phyloP scores from a whole-genome alignment of 805 yeast species.

The Saccharomycopsis sp. region DNA sequence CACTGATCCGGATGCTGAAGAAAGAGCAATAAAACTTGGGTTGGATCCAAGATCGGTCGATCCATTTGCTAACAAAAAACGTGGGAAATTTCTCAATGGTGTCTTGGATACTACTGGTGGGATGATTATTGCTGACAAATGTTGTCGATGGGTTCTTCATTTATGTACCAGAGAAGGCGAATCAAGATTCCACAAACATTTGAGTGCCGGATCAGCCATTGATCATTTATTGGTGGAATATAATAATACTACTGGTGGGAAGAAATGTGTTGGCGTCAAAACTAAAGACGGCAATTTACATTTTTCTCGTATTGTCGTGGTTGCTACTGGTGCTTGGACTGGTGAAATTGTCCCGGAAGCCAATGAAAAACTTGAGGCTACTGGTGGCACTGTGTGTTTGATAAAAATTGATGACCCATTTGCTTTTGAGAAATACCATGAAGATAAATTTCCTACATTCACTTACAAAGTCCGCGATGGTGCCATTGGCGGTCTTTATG shows the following conservation, averaged over 20 bases:
- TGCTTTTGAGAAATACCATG: conserved; percentile 23
- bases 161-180: conserved; percentile 24
- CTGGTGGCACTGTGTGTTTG: conserved; percentile 29
- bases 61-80: conserved; percentile 22
- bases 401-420: conserved; percentile 24
- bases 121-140: conserved; percentile 29
- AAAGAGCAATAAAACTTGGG: conserved; percentile 24
- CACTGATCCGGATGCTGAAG: conserved; percentile 23
- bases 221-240: conserved; percentile 19
- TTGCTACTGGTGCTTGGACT: conserved; percentile 31
- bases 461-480: conserved; percentile 28
- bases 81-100: conserved; percentile 23
- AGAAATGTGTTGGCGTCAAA: conserved; percentile 25
- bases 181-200: conserved; percentile 23
- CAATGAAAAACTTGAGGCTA: conserved; percentile 26
- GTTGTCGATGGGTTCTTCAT: conserved; percentile 28
- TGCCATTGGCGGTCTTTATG: conserved; percentile 29
- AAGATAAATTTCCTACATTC: conserved; percentile 27
- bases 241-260: conserved; percentile 16
- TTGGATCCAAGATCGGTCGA: conserved; percentile 22
- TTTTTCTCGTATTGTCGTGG: conserved; percentile 25
- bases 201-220: conserved; percentile 20
- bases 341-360: conserved; percentile 29
- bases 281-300: conserved; percentile 28
- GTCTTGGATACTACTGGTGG: conserved; percentile 29